Evolutionary conservation across 306 rosid genomes (phyloP).

Genomic region (Castanospermum australe): DNA sequence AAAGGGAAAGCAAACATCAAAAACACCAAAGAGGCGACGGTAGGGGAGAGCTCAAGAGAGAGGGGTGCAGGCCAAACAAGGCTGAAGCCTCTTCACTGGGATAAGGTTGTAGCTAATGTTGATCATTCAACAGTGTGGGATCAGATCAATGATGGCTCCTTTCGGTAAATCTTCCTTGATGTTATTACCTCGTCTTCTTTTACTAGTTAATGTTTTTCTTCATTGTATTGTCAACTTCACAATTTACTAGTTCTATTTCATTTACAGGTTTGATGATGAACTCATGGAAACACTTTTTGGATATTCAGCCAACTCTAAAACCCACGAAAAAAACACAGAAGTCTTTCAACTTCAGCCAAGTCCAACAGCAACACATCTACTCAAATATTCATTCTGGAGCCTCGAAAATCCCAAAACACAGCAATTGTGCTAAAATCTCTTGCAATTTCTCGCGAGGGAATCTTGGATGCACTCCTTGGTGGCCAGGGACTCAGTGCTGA

Average conservation of each 20-base stretch:
- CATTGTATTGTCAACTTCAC: not conserved
- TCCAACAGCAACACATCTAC: constrained; percentile 41
- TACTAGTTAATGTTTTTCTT: not conserved
- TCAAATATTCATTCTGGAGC: constrained; percentile 66
- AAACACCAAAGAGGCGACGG: constrained; percentile 20
- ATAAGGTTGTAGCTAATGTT: constrained; percentile 73
- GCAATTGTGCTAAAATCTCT: constrained; percentile 73
- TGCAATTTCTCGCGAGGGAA: constrained; percentile 54
- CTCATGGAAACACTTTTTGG: constrained; percentile 84
- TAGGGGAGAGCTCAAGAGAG: constrained; percentile 40
- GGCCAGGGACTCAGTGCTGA: constrained; percentile 69
- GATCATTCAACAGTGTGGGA: constrained; percentile 90
- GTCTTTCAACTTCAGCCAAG: constrained; percentile 34
- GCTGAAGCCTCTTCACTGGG: constrained; percentile 92
- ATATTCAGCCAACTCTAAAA: constrained; percentile 41
- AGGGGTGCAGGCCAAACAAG: constrained; percentile 36
- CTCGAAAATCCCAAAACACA: constrained; percentile 74
- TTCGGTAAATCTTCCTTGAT: constrained; percentile 44
- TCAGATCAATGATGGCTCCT: constrained; percentile 77
- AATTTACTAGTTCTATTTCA: not conserved
- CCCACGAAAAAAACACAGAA: constrained; percentile 34
- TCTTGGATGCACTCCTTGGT: constrained; percentile 61
- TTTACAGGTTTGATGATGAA: constrained; percentile 73
- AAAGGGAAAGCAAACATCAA: constrained; percentile 35
- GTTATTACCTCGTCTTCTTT: not conserved